These are phyloP conservation scores for Hyaloperonospora brassicae DNA, from an alignment of 352 stramenopile species.

Conservation along the genomic window DNA sequence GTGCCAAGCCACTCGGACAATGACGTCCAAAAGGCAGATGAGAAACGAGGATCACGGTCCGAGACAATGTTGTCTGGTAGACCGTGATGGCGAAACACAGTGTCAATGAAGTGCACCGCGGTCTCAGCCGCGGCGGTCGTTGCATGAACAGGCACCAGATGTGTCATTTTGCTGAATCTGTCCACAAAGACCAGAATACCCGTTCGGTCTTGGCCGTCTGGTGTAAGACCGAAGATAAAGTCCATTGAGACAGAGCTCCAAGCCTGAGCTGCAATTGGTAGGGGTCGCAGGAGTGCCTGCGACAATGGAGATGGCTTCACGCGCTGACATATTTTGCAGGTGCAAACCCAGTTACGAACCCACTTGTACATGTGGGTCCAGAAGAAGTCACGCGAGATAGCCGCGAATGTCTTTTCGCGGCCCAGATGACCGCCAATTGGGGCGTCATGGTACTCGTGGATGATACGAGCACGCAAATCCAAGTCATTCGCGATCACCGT, in stretches of 20 bases:
- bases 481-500: too few relatives aligned
- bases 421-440: too few relatives aligned
- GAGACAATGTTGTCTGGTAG: background rate
- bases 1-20: background rate
- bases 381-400: too few relatives aligned
- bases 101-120: background rate
- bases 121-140: background rate
- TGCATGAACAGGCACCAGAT: background rate
- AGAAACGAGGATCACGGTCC: conserved; percentile 1
- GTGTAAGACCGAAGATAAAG: conserved; percentile 1
- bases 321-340: too few relatives aligned
- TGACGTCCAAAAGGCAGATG: background rate
- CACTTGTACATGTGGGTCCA: too few relatives aligned
- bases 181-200: background rate
- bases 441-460: too few relatives aligned
- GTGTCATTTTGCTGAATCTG: conserved; percentile 3
- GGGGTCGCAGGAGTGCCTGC: too few relatives aligned
- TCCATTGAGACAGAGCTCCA: conserved; percentile 5
- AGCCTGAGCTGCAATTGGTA: background rate
- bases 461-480: too few relatives aligned
- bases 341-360: too few relatives aligned
- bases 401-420: too few relatives aligned
- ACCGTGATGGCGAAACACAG: background rate
- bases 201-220: background rate
- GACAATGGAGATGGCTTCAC: too few relatives aligned